Evolutionary conservation across 208 protist species (phyloP).

Genomic region (Wallacemonas collosoma): DNA sequence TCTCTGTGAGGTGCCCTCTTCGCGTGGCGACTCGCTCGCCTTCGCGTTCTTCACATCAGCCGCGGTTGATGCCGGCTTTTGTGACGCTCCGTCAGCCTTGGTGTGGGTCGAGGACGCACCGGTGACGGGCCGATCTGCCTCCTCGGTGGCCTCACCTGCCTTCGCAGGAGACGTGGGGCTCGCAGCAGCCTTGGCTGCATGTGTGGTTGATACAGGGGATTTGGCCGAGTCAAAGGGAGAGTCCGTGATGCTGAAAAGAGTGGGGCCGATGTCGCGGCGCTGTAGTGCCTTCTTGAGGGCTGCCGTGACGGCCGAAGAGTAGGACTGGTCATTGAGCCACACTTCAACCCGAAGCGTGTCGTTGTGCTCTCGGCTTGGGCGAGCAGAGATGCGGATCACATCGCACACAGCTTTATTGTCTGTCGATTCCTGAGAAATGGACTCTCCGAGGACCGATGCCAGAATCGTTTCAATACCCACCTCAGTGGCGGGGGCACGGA

Average conservation of each 20-base stretch:
- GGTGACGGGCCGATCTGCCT: neutral
- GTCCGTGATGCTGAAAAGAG: conserved; percentile 62
- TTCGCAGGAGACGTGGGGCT: neutral
- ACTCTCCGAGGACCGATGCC: conserved; percentile 76
- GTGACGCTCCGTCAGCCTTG: neutral
- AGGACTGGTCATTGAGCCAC: conserved; percentile 81
- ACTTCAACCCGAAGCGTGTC: conserved; percentile 83
- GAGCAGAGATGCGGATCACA: conserved; percentile 76
- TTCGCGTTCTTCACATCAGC: conserved; percentile 2
- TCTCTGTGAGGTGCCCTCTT: neutral
- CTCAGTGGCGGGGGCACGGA: conserved; percentile 63
- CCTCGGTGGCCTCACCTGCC: neutral
- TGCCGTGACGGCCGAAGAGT: conserved; percentile 46
- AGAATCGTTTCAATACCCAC: conserved; percentile 70
- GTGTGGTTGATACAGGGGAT: neutral
- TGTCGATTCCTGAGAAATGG: conserved; percentile 52
- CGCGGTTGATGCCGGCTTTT: neutral
- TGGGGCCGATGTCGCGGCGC: conserved; percentile 42
- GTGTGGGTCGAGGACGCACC: conserved; percentile 9
- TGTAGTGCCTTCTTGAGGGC: conserved; percentile 58
- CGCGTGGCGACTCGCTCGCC: neutral
- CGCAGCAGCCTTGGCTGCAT: neutral
- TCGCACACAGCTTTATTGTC: conserved; percentile 76
- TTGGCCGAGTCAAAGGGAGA: conserved; percentile 45
- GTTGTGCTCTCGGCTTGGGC: conserved; percentile 60